Evolutionary conservation across 2,329 filamentous ascomycete species (phyloP).

Genomic region (Stagonosporopsis rhizophila): DNA sequence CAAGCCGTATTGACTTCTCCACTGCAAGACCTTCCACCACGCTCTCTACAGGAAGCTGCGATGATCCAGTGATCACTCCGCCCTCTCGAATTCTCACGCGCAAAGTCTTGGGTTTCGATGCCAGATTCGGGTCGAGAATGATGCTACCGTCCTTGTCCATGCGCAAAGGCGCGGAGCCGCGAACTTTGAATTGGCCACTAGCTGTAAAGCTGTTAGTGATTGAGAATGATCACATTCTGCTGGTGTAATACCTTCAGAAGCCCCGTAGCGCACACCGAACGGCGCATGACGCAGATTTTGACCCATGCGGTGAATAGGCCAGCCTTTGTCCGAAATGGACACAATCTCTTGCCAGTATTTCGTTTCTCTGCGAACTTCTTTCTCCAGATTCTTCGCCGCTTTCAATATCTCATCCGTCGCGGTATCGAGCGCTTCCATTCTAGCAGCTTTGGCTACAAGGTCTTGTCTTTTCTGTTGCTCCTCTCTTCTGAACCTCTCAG

Average conservation of each 20-base stretch:
- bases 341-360: slow-evolving; percentile 90
- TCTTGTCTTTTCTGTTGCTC: slow-evolving; percentile 50
- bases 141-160: slow-evolving; percentile 77
- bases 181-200: slow-evolving; percentile 65
- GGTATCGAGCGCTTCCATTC: slow-evolving; percentile 76
- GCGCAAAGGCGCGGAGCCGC: slow-evolving; percentile 81
- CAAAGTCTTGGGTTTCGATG: slow-evolving; percentile 64
- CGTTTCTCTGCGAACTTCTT: slow-evolving; percentile 79
- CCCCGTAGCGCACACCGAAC: slow-evolving; percentile 87
- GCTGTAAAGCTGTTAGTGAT: slow-evolving; percentile 46
- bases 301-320: slow-evolving; percentile 68
- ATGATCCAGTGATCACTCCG: slow-evolving; percentile 65
- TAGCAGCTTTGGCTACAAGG: slow-evolving; percentile 71
- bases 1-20: slow-evolving; percentile 73
- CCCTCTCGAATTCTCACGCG: slow-evolving; percentile 70
- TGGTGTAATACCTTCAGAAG: slow-evolving; percentile 69
- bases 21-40: slow-evolving; percentile 61
- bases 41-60: slow-evolving; percentile 45
- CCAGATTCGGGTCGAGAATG: slow-evolving; percentile 72
- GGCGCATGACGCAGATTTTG: slow-evolving; percentile 69
- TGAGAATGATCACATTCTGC: too few species aligned
- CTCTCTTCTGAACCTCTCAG: slow-evolving; percentile 43
- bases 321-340: slow-evolving; percentile 80
- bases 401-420: slow-evolving; percentile 76
- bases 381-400: slow-evolving; percentile 74